Conservation (phyloP, 768 basidiomycete genomes). For the Ramaria rubella region DNA sequence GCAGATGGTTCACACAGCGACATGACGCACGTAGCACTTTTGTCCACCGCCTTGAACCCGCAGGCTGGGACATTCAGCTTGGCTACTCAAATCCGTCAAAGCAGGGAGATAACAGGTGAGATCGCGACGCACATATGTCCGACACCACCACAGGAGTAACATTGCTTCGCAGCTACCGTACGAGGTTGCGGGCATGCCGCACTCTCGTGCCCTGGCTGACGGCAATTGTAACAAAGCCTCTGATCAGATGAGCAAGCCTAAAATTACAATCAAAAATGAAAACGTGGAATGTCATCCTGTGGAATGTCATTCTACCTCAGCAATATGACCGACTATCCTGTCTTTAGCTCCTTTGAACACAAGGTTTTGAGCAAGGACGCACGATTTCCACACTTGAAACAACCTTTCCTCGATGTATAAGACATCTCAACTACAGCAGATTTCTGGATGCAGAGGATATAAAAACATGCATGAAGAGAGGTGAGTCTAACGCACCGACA, state of each 20-base stretch:
- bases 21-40: slow-evolving; percentile 72
- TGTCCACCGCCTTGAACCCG: slow-evolving; percentile 58
- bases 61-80: slow-evolving; percentile 75
- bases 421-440: slow-evolving; percentile 11
- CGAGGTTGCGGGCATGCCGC: slow-evolving; percentile 81
- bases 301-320: slow-evolving; percentile 73
- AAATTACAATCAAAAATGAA: not conserved
- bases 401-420: slow-evolving; percentile 63
- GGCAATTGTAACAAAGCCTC: slow-evolving; percentile 91
- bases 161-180: slow-evolving; percentile 79
- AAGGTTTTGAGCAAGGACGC: slow-evolving; percentile 30
- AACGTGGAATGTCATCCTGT: too few relatives aligned
- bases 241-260: slow-evolving; percentile 68
- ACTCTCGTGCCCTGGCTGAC: slow-evolving; percentile 91
- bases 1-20: not conserved
- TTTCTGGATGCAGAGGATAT: not conserved
- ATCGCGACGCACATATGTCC: slow-evolving; percentile 62
- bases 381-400: slow-evolving; percentile 93
- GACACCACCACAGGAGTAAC: slow-evolving; percentile 89
- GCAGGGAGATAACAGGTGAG: not conserved
- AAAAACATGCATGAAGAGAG: not conserved
- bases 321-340: slow-evolving; percentile 78
- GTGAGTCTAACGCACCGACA: not conserved
- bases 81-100: not conserved
- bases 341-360: slow-evolving; percentile 13